These are phyloP conservation scores for Zizania palustris DNA, from an alignment of 202 grass and related monocot species.

Conservation along the genomic window DNA sequence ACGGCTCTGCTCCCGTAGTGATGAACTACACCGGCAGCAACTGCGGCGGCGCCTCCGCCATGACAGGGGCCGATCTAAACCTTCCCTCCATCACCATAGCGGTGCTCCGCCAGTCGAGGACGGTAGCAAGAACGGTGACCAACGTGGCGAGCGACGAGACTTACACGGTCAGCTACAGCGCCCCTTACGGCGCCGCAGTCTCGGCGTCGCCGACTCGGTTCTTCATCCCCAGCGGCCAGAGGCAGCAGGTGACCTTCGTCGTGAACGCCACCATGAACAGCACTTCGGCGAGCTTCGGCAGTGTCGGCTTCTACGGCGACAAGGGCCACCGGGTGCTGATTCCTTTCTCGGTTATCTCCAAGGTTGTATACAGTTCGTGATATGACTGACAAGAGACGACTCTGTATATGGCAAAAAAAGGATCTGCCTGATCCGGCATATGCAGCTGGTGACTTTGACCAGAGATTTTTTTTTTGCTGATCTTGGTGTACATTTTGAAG, in stretches of 20 bases:
- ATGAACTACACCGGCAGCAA: constrained; percentile 85
- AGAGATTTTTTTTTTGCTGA: constrained; percentile 34
- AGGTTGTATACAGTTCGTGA: constrained; percentile 59
- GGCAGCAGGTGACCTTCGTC: constrained; percentile 69
- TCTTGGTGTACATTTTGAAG: constrained; percentile 50
- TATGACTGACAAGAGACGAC: constrained; percentile 21
- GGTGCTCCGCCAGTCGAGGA: constrained; percentile 70
- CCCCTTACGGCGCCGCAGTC: constrained; percentile 63
- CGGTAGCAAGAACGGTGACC: constrained; percentile 58
- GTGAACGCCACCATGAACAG: constrained; percentile 69
- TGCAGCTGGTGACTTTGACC: constrained; percentile 26
- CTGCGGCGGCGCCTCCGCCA: constrained; percentile 52
- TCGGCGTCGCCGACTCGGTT: constrained; percentile 57
- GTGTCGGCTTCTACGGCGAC: constrained; percentile 72
- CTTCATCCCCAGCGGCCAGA: constrained; percentile 62
- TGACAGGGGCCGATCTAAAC: constrained; percentile 75
- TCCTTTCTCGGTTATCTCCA: constrained; percentile 76
- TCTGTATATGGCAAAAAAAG: constrained; percentile 5
- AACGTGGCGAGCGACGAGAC: constrained; percentile 71
- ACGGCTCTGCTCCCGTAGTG: constrained; percentile 73
- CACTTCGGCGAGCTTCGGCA: constrained; percentile 72
- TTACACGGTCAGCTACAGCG: constrained; percentile 66
- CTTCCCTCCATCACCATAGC: constrained; percentile 85
- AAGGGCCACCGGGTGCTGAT: constrained; percentile 67
- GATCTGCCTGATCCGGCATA: constrained; percentile 42